Evolutionary conservation across 2,329 filamentous ascomycete genomes (phyloP).

Genomic region (Penicillium capsulatum): DNA sequence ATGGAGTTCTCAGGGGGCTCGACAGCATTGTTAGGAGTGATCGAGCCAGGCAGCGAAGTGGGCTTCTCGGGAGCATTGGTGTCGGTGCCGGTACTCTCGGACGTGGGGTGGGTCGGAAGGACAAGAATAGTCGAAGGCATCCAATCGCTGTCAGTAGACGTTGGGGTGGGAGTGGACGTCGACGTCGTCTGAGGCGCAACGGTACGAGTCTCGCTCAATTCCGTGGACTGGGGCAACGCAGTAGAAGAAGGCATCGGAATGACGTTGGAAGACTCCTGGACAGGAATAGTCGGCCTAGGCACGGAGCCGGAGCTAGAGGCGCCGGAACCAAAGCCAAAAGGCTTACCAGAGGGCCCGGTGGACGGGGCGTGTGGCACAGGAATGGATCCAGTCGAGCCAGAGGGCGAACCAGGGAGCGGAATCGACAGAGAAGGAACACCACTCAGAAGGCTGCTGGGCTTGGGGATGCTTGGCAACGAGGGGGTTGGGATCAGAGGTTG

Average conservation of each 20-base stretch:
- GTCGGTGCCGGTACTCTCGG: conserved; percentile 20
- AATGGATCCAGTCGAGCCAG: conserved; percentile 14
- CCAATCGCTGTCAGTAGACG: conserved; percentile 18
- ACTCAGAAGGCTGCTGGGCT: conserved; percentile 10
- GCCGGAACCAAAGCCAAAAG: conserved; percentile 4
- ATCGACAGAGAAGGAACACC: neutral
- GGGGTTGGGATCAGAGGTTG: too few species aligned
- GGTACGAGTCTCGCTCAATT: conserved; percentile 12
- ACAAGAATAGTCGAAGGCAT: conserved; percentile 23
- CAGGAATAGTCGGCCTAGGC: conserved; percentile 9
- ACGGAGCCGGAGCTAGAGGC: conserved; percentile 6
- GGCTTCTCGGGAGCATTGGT: conserved; percentile 49
- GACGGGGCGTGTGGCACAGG: conserved; percentile 18
- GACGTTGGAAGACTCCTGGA: neutral
- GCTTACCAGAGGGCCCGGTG: neutral
- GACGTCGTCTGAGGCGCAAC: conserved; percentile 3
- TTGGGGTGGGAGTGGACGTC: conserved; percentile 21
- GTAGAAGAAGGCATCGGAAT: neutral
- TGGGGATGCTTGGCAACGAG: too few species aligned
- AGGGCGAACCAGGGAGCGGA: too few species aligned
- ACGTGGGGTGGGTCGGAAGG: conserved; percentile 8
- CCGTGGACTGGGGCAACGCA: neutral
- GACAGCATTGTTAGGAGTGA: conserved; percentile 61
- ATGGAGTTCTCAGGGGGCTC: conserved; percentile 60
- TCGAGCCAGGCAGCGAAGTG: conserved; percentile 66